phyloP scores from a whole-genome alignment of 164 flowering plant genomes.

The Akebia trifoliata region DNA sequence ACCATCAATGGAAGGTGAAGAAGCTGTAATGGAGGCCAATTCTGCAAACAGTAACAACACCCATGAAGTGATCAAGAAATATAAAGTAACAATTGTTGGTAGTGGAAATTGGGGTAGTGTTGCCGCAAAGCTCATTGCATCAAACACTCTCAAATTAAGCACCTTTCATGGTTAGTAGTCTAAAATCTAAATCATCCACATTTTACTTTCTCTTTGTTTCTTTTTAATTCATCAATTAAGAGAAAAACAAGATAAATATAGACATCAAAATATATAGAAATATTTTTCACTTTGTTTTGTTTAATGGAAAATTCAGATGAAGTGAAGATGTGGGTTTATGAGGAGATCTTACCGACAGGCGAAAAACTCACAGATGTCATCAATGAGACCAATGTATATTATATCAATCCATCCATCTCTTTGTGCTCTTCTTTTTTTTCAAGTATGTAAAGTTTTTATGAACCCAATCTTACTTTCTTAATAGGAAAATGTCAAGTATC shows the following conservation, averaged over 20 bases:
- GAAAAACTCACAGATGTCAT: slow-evolving; percentile 80
- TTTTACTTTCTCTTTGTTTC: not conserved
- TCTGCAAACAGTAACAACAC: not conserved
- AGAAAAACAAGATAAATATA: not conserved
- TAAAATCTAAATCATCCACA: not conserved
- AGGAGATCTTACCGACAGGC: slow-evolving; percentile 76
- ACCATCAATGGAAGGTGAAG: slow-evolving; percentile 18
- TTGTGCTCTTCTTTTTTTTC: not conserved
- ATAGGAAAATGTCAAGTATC: slow-evolving; percentile 94
- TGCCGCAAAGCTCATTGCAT: slow-evolving; percentile 88
- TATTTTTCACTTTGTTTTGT: not conserved
- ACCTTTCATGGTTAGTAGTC: slow-evolving; percentile 58
- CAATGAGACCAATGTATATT: slow-evolving; percentile 58
- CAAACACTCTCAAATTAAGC: slow-evolving; percentile 58
- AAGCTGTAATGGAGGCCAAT: not conserved
- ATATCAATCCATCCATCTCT: not conserved
- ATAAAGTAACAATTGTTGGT: slow-evolving; percentile 74
- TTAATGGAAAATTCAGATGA: slow-evolving; percentile 50
- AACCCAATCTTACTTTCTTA: not conserved
- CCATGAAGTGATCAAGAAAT: slow-evolving; percentile 14
- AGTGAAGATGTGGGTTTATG: slow-evolving; percentile 98
- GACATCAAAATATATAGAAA: not conserved
- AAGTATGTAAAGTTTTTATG: not conserved
- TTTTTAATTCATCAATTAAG: not conserved
- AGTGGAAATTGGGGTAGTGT: slow-evolving; percentile 99